Evolutionary conservation across 140 eudicot species (phyloP).

Genomic region (Erigeron philadelphicus): DNA sequence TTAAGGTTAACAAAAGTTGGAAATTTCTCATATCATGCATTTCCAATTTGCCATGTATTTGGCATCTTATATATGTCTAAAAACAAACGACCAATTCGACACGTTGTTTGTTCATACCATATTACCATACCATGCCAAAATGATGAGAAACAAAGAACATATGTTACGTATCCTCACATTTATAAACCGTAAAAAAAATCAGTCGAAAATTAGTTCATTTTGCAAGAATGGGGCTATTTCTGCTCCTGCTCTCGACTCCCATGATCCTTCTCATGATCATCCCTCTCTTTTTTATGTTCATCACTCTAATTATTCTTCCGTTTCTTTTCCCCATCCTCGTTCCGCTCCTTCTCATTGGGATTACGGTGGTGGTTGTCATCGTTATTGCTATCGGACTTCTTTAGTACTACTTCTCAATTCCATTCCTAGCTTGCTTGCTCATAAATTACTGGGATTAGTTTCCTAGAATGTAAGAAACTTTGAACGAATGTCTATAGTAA

Average conservation of each 20-base stretch:
- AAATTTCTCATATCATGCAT: too few species aligned
- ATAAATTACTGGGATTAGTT: too few species aligned
- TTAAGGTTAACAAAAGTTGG: too few species aligned
- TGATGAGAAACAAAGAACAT: neutral
- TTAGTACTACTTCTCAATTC: neutral
- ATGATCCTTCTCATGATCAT: neutral
- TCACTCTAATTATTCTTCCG: neutral
- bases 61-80: too few species aligned
- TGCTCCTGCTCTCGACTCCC: neutral
- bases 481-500: too few species aligned
- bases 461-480: too few species aligned
- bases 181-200: neutral
- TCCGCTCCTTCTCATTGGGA: neutral
- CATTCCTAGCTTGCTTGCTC: too few species aligned
- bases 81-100: too few species aligned
- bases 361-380: neutral
- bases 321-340: neutral
- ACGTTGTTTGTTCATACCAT: neutral
- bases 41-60: too few species aligned
- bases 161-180: neutral
- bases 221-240: constrained; percentile 3
- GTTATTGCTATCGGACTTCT: neutral
- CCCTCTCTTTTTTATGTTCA: neutral
- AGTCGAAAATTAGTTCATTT: neutral
- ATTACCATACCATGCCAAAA: neutral